Conservation (phyloP, 164 flowering plant species). For the Nymphaea colorata region DNA sequence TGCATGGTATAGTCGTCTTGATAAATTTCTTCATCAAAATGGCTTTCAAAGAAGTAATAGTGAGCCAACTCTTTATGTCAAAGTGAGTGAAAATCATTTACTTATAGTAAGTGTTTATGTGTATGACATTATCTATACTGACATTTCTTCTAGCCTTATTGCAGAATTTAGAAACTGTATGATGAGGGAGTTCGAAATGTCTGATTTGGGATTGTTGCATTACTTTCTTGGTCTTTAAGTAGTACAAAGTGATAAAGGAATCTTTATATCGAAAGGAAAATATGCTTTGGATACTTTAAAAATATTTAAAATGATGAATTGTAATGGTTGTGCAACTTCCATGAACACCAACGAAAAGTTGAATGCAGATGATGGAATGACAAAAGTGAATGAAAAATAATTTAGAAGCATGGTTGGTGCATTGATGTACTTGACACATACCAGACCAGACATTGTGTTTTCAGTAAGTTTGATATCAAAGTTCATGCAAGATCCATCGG, state of each 20-base stretch:
- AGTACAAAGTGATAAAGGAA: no score
- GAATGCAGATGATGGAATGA: not conserved
- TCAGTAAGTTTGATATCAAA: conserved; percentile 2
- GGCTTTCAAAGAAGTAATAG: not conserved
- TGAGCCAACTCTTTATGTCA: not conserved
- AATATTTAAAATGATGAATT: no score
- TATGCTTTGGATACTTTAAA: no score
- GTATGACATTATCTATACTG: not conserved
- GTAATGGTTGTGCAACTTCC: no score
- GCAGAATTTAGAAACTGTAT: not conserved
- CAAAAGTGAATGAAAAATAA: not conserved
- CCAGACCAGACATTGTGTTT: conserved; percentile 7
- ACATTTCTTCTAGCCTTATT: not conserved
- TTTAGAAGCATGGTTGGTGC: conserved; percentile 12
- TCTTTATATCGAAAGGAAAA: no score
- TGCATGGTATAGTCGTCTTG: conserved; percentile 1
- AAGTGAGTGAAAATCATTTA: not conserved
- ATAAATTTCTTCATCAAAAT: not conserved
- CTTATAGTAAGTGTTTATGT: not conserved
- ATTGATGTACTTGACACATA: conserved; percentile 5
- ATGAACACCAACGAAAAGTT: not conserved
- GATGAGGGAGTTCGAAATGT: not conserved
- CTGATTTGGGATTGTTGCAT: not conserved
- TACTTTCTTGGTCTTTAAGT: not conserved
- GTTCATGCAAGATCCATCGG: conserved; percentile 8